Base-by-base conservation (phyloP, 2,329 filamentous ascomycete species). In the Emergomyces africanus region DNA sequence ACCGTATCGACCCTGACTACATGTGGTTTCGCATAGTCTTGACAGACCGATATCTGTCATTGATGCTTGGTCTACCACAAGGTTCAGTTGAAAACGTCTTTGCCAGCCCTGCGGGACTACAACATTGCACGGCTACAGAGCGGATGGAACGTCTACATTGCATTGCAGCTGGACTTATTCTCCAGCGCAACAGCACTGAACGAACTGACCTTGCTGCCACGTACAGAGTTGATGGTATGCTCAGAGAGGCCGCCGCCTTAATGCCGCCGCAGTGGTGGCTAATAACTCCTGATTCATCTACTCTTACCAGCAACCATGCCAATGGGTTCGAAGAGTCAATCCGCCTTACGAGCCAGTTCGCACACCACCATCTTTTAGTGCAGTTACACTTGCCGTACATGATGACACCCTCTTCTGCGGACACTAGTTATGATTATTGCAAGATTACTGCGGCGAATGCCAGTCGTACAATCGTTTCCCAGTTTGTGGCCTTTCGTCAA, bases 331-430 rank as follows among this genome's bases (percentile, higher is more conserved):
- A 61, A 25, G 68, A 75, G 37, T 71, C 67, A 54, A 60, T 66
- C 5, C 71, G 72, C 2, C 63, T 78, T 5, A 73, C 79, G 62
- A 66, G 74, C 2, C 81, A 83, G 60, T 71, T 83, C 28, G 72
- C 74, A 10, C 78, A 83, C 62, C 77, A 78, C 63, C 74, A 77
- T 51, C 71, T 83, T 2, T 68, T 82, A 14, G 75, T 79, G 46
- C 73, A 80, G 9, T 73, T 83, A 0, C 81, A 84, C 59, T 72
- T 83, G 2, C 81, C 81, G 0, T 83, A 78, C 61, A 78, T 83
- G 70, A 73, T 83, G 20, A 74, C 72, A 20, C 62, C 69, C n/a
- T 66, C 66, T 0, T 64, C 66, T 4, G 56, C 53, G 1, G 67
- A 69, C 14, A 55, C 58, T 1, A 73, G 74, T 10, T 75, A 77